Conservation (phyloP, 2,329 filamentous ascomycete species). For the Scedosporium aurantiacum region DNA sequence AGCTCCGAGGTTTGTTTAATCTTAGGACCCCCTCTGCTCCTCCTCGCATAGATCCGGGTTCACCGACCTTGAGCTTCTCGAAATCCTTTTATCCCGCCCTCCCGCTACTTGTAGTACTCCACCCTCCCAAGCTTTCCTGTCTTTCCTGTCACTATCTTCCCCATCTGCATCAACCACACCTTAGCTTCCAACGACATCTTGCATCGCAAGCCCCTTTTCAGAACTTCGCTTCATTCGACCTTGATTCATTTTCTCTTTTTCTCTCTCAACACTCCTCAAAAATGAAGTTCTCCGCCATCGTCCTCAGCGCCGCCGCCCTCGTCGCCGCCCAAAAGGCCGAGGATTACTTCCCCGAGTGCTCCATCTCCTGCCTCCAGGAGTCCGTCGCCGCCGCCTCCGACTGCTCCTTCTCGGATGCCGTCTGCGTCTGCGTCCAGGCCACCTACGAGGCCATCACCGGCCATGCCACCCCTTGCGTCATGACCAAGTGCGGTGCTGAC, state of each 20-base stretch:
- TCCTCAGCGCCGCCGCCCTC: slow-evolving; percentile 22
- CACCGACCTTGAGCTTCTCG: neutral
- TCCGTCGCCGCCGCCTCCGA: slow-evolving; percentile 19
- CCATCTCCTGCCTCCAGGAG: slow-evolving; percentile 23
- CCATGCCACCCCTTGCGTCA: slow-evolving; percentile 23
- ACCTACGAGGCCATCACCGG: slow-evolving; percentile 21
- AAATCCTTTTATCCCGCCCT: neutral
- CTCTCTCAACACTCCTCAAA: slow-evolving; percentile 13
- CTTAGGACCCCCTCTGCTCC: neutral
- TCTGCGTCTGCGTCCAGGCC: slow-evolving; percentile 22
- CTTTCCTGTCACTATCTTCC: neutral
- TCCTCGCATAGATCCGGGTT: neutral
- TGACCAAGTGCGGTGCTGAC: slow-evolving; percentile 24
- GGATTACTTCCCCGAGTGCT: slow-evolving; percentile 27
- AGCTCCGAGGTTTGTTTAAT: no score
- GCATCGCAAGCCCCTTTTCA: neutral
- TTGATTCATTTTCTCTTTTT: neutral
- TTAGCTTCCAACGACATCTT: no score
- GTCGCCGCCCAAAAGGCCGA: slow-evolving; percentile 19
- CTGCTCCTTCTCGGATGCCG: slow-evolving; percentile 21
- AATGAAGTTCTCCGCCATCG: slow-evolving; percentile 26
- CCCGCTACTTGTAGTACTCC: neutral
- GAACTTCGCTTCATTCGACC: neutral
- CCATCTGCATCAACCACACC: neutral
- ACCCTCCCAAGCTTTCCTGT: neutral